phyloP scores from a whole-genome alignment of 768 basidiomycete genomes.

The Lanmaoa pseudosensibilis region DNA sequence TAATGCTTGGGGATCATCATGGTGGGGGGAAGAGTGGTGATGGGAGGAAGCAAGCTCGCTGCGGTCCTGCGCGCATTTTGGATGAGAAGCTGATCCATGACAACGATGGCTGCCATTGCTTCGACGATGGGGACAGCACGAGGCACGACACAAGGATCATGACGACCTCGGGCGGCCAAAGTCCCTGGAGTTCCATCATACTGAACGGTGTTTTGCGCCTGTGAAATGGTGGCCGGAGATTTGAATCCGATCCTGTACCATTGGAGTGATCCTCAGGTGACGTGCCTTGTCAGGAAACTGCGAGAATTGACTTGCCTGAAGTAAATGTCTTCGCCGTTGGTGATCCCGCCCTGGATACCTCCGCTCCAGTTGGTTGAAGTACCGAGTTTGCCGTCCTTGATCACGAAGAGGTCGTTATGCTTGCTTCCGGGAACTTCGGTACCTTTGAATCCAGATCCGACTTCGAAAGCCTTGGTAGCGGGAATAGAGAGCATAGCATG shows the following conservation, averaged over 20 bases:
- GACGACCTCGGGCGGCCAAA: constrained; percentile 88
- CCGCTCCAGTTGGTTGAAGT: constrained; percentile 96
- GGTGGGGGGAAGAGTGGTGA: constrained; percentile 87
- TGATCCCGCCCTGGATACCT: constrained; percentile 96
- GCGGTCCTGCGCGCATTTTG: constrained; percentile 83
- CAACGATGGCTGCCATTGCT: constrained; percentile 92
- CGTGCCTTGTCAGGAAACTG: not conserved
- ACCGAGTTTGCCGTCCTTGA: constrained; percentile 69
- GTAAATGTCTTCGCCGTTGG: constrained; percentile 96
- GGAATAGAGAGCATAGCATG: constrained; percentile 99
- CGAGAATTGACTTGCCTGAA: constrained; percentile 64
- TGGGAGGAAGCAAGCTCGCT: constrained; percentile 72
- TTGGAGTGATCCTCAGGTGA: constrained; percentile 13
- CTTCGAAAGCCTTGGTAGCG: constrained; percentile 97
- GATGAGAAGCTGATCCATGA: constrained; percentile 90
- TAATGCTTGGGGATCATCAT: constrained; percentile 68
- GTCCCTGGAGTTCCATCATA: constrained; percentile 90
- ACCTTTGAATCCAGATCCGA: constrained; percentile 95
- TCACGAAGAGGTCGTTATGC: constrained; percentile 90
- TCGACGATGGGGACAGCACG: constrained; percentile 98
- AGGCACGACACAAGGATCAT: constrained; percentile 97
- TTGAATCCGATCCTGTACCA: constrained; percentile 86
- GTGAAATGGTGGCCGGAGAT: constrained; percentile 96
- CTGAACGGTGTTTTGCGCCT: constrained; percentile 84
- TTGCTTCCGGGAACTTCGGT: constrained; percentile 89